Base-by-base conservation (phyloP, 805 yeast genomes). In the Pichia californica region DNA sequence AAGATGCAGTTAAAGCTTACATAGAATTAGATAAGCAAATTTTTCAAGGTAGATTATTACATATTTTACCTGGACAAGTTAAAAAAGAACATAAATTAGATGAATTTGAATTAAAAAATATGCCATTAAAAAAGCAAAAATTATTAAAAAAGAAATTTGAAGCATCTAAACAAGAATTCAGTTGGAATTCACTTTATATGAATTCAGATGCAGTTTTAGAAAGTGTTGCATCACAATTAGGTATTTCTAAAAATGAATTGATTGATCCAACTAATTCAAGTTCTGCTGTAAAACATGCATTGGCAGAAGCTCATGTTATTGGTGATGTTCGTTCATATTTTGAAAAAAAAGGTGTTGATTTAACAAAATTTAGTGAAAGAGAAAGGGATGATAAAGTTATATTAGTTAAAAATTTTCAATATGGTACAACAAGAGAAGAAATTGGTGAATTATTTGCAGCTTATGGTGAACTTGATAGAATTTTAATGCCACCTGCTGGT, bases 251-350 rank as follows among this genome's bases (percentile, higher is more conserved):
- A 62, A 72, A 93, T 7, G 87, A 88, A 45, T 72, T 93, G 56
- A 76, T 93, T 48, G 94, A 93, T 61, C 91, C 96, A 1, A 84
- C 87, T 53, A 86, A 81, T 51, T 74, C 95, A 7, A 80, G 73
- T 47, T 83, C 95, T 41, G 97, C 96, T 1, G 98, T 93, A 13
- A 87, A 89, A 59, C 98, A 89, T 64, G 98, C 99, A 0, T 73
- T 93, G 50, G 98, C 99, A 0, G 99, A 93, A 67, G 94, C 97
- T 2, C 93, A 88, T 57, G 96, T 89, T 15, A 81, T 93, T 56
- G 93, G 89, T 36, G 93, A 83, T 62, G 95, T 93, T 11, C 77
- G 96, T 57, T 77, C 78, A 53, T 93, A 80, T 64, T 93, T 93
- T 62, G 95, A 88, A 61, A 64, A 69, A 20, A 82, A 82, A 58